Conservation (phyloP, 2,329 filamentous ascomycete species). For the Sporothrix curviconia region DNA sequence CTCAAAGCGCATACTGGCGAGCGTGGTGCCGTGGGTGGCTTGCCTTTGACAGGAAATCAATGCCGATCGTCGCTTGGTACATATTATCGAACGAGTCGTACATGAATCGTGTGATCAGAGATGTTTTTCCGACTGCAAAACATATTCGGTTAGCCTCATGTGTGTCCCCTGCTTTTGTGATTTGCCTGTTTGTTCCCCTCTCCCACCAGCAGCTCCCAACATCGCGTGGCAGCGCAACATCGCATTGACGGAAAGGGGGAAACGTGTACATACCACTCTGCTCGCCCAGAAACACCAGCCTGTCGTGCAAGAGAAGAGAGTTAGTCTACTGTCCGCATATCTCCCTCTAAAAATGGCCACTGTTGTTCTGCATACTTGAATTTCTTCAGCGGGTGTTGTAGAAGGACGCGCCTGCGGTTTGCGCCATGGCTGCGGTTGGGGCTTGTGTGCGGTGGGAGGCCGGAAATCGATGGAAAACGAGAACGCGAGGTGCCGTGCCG, state of each 20-base stretch:
- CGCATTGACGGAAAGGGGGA: background rate
- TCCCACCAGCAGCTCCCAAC: background rate
- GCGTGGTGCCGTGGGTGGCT: slow-evolving; percentile 13
- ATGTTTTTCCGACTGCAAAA: slow-evolving; percentile 88
- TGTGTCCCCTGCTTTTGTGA: background rate
- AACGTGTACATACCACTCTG: slow-evolving; percentile 72
- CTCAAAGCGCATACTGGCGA: background rate
- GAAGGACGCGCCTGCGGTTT: slow-evolving; percentile 74
- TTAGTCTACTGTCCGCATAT: slow-evolving; percentile 2
- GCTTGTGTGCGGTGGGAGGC: too few relatives aligned
- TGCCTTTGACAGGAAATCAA: slow-evolving; percentile 98
- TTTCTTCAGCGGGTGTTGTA: slow-evolving; percentile 99
- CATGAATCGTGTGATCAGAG: slow-evolving; percentile 98
- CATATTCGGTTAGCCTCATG: background rate
- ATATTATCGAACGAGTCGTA: slow-evolving; percentile 99
- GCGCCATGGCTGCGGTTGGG: slow-evolving; percentile 59
- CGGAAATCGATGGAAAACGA: too few relatives aligned
- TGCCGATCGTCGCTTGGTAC: slow-evolving; percentile 98
- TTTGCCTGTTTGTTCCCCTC: background rate
- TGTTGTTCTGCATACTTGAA: slow-evolving; percentile 66
- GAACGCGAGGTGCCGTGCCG: background rate
- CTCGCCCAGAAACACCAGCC: slow-evolving; percentile 94
- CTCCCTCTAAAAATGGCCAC: slow-evolving; percentile 16
- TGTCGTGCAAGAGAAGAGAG: slow-evolving; percentile 32
- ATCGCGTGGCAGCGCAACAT: background rate